Evolutionary conservation across 352 stramenopile species (phyloP), one percentile per base, ranked within the genome.

Genomic region (Phytophthora gonapodyides): DNA sequence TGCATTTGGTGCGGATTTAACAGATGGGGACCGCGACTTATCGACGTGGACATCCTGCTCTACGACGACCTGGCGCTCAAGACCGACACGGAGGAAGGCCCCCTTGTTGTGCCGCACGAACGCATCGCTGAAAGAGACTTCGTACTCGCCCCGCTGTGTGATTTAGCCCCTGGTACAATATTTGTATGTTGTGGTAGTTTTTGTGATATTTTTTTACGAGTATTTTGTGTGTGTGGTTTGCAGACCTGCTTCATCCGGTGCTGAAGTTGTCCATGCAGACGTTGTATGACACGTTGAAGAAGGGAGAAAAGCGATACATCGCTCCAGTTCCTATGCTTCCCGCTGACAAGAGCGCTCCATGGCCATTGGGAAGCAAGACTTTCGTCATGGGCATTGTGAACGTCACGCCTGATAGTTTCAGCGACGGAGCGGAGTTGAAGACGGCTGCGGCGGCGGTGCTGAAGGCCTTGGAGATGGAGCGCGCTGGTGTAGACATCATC

Each of bases 341-440:
- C 13, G 73, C 83, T 1, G 19, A 61, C 16, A 89, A 91, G 54
- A 48, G 42, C 1, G 21, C 27, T 0, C 76, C 76, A 7, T 87
- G 77, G 76, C 55, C 57, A 10, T 53, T 93, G 8, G 75, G 72
- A 6, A 63, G 50, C n/a, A 91, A 93, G 53, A 93, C 85, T 5
- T 91, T 83, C 31, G 85, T 99, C 44, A 99, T 99, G 97, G 97
- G 97, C 30, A 99, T 99, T 68, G 59, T 99, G 6, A 99, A 99
- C 77, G 87, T 98, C n/a, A 99, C 98, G 15, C 97, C 98, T 9
- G 97, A 99, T 73, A 98, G 91, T 69, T 99, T 99, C 64, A 98
- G 93, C 75, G 83, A 88, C 36, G 65, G 73, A 3, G 72, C 67
- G 2, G 73, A 88, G 15, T 42, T 87, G 9, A 42, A 60, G 15